Evolutionary conservation across 805 yeast species (phyloP).

Genomic region (Saturnispora silvae): DNA sequence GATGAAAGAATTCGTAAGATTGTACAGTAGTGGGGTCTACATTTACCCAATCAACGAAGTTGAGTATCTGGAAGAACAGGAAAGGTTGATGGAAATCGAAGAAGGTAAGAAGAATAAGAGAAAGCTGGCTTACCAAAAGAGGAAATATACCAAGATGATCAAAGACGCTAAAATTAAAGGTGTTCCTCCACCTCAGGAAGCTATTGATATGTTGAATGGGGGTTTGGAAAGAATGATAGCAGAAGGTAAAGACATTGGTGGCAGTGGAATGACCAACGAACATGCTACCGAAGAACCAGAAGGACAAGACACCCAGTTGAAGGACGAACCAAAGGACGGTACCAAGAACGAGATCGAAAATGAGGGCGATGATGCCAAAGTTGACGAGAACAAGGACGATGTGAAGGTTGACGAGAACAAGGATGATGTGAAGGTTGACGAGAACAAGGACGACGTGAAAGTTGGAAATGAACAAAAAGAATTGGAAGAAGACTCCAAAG

Average conservation of each 20-base stretch:
- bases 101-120: slow-evolving; percentile 28
- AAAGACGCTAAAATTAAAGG: slow-evolving; percentile 12
- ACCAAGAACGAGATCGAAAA: not conserved
- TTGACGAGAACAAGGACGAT: not conserved
- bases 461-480: not conserved
- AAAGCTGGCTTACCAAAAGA: not conserved
- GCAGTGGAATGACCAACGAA: too few relatives aligned
- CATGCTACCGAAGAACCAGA: not conserved
- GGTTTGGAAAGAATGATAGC: not conserved
- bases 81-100: slow-evolving; percentile 26
- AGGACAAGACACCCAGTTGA: not conserved
- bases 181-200: slow-evolving; percentile 1
- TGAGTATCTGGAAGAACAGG: slow-evolving; percentile 30
- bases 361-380: not conserved
- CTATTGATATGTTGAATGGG: not conserved
- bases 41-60: slow-evolving; percentile 60
- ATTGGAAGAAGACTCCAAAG: not conserved
- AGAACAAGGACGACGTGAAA: not conserved
- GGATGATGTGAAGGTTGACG: not conserved
- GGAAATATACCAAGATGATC: not conserved
- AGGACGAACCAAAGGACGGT: not conserved
- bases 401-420: not conserved
- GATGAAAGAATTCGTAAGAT: slow-evolving; percentile 49
- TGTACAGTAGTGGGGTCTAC: slow-evolving; percentile 34
- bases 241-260: not conserved